Conservation (phyloP, 2,329 filamentous ascomycete genomes). For the Whalleya microplaca region DNA sequence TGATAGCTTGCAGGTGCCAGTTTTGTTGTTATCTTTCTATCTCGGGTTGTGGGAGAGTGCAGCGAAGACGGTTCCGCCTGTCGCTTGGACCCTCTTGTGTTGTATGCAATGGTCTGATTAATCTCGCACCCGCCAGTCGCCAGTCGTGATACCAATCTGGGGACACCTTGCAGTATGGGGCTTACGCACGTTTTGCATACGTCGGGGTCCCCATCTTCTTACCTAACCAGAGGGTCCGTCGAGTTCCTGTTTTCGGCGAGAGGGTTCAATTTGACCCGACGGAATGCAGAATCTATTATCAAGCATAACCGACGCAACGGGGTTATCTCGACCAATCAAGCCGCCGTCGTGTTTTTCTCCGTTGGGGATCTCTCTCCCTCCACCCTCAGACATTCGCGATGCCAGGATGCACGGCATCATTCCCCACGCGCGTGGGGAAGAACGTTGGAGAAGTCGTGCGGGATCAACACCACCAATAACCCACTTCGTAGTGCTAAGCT, state of each 20-base stretch:
- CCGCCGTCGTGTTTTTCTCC: neutral
- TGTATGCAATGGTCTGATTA: neutral
- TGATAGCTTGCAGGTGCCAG: neutral
- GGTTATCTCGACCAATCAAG: neutral
- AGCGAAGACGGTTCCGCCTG: too few relatives aligned
- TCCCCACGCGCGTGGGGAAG: neutral
- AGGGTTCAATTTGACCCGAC: neutral
- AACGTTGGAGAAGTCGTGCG: neutral
- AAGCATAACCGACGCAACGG: neutral
- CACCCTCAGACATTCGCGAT: neutral
- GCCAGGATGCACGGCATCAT: neutral
- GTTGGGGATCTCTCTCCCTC: neutral
- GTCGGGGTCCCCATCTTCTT: too few relatives aligned
- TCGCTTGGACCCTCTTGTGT: too few relatives aligned
- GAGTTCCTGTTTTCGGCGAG: neutral
- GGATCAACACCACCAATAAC: neutral
- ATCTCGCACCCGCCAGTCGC: neutral
- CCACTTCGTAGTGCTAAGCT: neutral
- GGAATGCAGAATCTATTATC: neutral
- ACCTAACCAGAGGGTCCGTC: too few relatives aligned
- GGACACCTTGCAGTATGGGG: neutral
- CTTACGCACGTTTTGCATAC: neutral
- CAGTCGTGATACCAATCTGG: neutral
- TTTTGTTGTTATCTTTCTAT: neutral
- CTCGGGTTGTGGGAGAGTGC: too few relatives aligned